phyloP scores from a whole-genome alignment of 441 rosid genomes.

The Adansonia rubrostipa region DNA sequence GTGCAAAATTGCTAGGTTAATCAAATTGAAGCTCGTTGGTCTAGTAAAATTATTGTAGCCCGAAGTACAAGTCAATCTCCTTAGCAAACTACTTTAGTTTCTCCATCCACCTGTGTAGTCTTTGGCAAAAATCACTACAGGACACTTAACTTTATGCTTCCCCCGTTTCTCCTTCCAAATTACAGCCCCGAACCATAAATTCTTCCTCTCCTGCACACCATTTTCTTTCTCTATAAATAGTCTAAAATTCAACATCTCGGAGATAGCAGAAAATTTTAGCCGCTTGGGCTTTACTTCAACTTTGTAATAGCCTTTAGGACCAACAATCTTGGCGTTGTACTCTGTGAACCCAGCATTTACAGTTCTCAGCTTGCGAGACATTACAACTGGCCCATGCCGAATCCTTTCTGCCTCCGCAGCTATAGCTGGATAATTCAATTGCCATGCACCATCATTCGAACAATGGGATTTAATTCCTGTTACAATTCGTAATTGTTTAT shows the following conservation, averaged over 20 bases:
- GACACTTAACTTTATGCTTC: conserved; percentile 11
- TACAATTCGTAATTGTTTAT: neutral
- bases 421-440: conserved; percentile 18
- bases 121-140: conserved; percentile 10
- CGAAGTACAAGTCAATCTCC: no score
- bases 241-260: conserved; percentile 7
- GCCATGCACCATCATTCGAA: conserved; percentile 13
- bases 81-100: neutral
- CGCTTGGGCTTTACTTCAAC: conserved; percentile 1
- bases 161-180: conserved; percentile 14
- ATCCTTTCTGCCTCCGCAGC: conserved; percentile 3
- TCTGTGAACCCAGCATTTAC: neutral
- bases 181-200: conserved; percentile 21
- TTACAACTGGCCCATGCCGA: neutral
- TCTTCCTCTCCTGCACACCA: neutral
- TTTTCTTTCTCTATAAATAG: neutral
- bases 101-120: neutral
- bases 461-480: conserved; percentile 14
- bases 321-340: conserved; percentile 15
- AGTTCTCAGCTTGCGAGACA: neutral
- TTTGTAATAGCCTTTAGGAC: conserved; percentile 19
- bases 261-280: neutral
- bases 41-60: no score
- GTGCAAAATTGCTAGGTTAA: no score
- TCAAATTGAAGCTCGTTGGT: no score